These are phyloP conservation scores for Erysimum cheiranthoides DNA, from an alignment of 345 rosid genomes.

Conservation along the genomic window DNA sequence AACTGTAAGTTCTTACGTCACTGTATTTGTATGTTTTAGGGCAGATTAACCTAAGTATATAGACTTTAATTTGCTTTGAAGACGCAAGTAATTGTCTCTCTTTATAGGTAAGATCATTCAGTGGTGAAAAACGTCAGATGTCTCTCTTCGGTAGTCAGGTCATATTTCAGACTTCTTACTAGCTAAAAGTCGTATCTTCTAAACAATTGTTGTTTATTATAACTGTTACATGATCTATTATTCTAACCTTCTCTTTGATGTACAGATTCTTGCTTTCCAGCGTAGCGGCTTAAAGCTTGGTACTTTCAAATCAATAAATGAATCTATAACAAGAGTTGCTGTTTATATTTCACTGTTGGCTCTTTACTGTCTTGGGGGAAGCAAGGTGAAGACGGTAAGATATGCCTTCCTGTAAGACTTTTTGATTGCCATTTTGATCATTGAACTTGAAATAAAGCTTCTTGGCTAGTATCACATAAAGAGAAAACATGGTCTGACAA, in stretches of 20 bases:
- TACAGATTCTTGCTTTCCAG: conserved; percentile 85
- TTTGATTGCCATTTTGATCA: conserved; percentile 24
- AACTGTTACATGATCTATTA: conserved; percentile 15
- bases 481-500: not conserved
- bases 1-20: conserved; percentile 64
- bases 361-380: conserved; percentile 92
- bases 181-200: not conserved
- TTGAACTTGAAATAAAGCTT: conserved; percentile 21
- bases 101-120: conserved; percentile 90
- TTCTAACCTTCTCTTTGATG: conserved; percentile 38
- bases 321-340: conserved; percentile 90
- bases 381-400: conserved; percentile 94
- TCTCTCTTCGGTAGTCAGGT: conserved; percentile 82
- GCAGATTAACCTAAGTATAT: conserved; percentile 2
- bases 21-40: not conserved
- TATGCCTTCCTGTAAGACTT: conserved; percentile 39
- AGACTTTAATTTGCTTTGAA: conserved; percentile 22
- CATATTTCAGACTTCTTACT: conserved; percentile 35
- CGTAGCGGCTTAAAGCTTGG: conserved; percentile 93
- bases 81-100: conserved; percentile 32
- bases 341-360: conserved; percentile 86
- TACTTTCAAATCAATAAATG: conserved; percentile 84
- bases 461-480: conserved; percentile 2
- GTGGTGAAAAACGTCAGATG: conserved; percentile 97
- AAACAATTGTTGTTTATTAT: not conserved